phyloP scores from a whole-genome alignment of 345 rosid species.

The Salix koriyanagi region DNA sequence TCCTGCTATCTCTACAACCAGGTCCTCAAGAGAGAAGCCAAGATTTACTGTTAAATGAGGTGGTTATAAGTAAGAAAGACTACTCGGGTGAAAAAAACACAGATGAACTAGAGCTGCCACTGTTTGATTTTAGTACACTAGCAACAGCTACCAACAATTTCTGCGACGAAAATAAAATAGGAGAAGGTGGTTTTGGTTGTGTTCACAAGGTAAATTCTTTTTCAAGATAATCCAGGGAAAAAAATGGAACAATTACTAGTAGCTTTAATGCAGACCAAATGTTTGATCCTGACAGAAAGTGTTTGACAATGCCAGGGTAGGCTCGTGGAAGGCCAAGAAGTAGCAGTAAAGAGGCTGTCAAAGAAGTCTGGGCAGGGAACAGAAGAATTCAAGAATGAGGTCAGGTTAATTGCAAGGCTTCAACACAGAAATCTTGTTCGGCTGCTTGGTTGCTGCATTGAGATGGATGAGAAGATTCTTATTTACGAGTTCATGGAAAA shows the following conservation, averaged over 20 bases:
- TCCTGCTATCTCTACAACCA: constrained; percentile 10
- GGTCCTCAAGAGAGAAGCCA: constrained; percentile 56
- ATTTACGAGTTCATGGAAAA: constrained; percentile 83
- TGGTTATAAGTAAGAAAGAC: constrained; percentile 56
- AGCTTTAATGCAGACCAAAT: neutral
- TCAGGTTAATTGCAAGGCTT: constrained; percentile 68
- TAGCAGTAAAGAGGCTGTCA: constrained; percentile 82
- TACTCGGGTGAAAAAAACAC: constrained; percentile 30
- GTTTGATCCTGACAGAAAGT: neutral
- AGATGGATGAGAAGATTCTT: constrained; percentile 66
- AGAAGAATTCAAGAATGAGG: constrained; percentile 84
- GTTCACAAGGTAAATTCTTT: constrained; percentile 66
- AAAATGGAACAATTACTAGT: neutral
- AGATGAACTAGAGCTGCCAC: constrained; percentile 53
- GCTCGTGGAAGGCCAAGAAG: constrained; percentile 53
- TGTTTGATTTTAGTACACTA: constrained; percentile 45
- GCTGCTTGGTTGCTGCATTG: constrained; percentile 62
- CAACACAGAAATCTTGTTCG: constrained; percentile 81
- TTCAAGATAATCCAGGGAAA: neutral
- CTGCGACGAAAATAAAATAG: constrained; percentile 45
- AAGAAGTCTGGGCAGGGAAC: constrained; percentile 64
- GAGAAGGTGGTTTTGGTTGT: constrained; percentile 71
- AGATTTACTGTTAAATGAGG: constrained; percentile 55
- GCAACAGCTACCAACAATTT: constrained; percentile 46
- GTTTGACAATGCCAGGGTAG: constrained; percentile 38